Evolutionary conservation across 2,329 filamentous ascomycete species (phyloP), one percentile per base, ranked within the genome.

Genomic region (Talaromyces sp.): DNA sequence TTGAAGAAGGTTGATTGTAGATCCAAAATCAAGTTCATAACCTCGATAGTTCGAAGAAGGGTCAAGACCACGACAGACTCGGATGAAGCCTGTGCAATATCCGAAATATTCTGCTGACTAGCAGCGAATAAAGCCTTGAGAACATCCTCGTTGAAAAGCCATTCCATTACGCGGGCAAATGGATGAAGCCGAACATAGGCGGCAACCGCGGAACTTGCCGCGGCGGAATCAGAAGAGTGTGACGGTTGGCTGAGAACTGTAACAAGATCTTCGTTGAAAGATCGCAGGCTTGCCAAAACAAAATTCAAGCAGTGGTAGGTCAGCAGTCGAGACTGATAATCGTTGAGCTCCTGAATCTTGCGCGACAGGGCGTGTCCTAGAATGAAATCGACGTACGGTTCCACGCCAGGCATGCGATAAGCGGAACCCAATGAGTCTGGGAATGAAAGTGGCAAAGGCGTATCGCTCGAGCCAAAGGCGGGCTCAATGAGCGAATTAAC

Each of bases 91-190:
- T 84, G 86, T 56, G 89, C 85, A 36, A 97, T 82, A 53, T 89
- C 86, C 7, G 82, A 78, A 14, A 87, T 76, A 61, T 93, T 85
- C 68, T 95, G 88, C 61, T 93, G 89, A 27, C 94, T 84, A 10
- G 88, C 84, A 51, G 84, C 81, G 71, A 97, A 93, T 2, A 99
- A 75, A 13, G 87, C 84, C 59, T 83, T 84, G 64, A 96, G 85
- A 19, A 97, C 90, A 59, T 88, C 90, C 65, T 95, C 90, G 68
- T 96, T 97, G 73, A 96, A 96, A 74, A 99, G 84, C 91, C 94
- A 97, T 68, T 99, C 94, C 89, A 97, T 97, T 14, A 96, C 87
- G 54, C 95, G 86, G 3, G 90, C 86, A 66, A 97, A 99, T 0
- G 95, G 93, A 74, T 99, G 95, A 48, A 96, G 82, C 20, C 86